These are phyloP conservation scores for Stagonosporopsis tanaceti DNA, from an alignment of 2,329 filamentous ascomycete species.

Conservation along the genomic window DNA sequence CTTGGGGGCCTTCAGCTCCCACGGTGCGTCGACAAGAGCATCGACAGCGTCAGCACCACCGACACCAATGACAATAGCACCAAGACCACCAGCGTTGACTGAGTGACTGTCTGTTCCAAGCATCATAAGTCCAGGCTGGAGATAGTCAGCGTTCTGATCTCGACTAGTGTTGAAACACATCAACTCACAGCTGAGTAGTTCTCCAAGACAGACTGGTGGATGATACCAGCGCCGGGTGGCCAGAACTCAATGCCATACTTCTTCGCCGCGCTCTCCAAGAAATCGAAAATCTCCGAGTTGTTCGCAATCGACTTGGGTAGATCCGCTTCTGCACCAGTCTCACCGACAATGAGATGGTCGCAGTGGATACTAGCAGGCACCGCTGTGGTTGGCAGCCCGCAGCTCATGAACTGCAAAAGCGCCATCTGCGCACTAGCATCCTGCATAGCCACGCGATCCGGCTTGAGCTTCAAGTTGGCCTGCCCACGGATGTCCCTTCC, in stretches of 20 bases:
- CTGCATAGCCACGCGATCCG: slow-evolving; percentile 98
- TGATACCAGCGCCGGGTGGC: slow-evolving; percentile 52
- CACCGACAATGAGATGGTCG: slow-evolving; percentile 97
- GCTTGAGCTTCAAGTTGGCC: slow-evolving; percentile 95
- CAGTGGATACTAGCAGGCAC: slow-evolving; percentile 98
- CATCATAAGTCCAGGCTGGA: slow-evolving; percentile 89
- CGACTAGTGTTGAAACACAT: background rate
- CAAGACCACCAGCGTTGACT: slow-evolving; percentile 94
- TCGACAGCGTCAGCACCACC: slow-evolving; percentile 89
- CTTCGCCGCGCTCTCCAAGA: slow-evolving; percentile 81
- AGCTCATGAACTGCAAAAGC: slow-evolving; percentile 97
- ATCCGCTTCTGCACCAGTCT: slow-evolving; percentile 87
- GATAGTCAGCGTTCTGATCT: background rate
- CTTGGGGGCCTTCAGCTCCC: slow-evolving; percentile 96
- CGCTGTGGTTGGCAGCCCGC: slow-evolving; percentile 84
- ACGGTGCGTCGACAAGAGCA: slow-evolving; percentile 92
- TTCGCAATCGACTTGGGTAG: slow-evolving; percentile 83
- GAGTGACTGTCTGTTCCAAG: slow-evolving; percentile 97
- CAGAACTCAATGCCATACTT: slow-evolving; percentile 59
- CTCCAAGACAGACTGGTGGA: slow-evolving; percentile 97
- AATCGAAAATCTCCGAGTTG: slow-evolving; percentile 98
- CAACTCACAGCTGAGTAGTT: slow-evolving; percentile 82
- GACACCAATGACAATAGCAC: slow-evolving; percentile 94
- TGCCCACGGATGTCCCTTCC: slow-evolving; percentile 83
- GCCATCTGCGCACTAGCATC: slow-evolving; percentile 99